Conservation (phyloP, 345 rosid genomes). For the Linum tenue region DNA sequence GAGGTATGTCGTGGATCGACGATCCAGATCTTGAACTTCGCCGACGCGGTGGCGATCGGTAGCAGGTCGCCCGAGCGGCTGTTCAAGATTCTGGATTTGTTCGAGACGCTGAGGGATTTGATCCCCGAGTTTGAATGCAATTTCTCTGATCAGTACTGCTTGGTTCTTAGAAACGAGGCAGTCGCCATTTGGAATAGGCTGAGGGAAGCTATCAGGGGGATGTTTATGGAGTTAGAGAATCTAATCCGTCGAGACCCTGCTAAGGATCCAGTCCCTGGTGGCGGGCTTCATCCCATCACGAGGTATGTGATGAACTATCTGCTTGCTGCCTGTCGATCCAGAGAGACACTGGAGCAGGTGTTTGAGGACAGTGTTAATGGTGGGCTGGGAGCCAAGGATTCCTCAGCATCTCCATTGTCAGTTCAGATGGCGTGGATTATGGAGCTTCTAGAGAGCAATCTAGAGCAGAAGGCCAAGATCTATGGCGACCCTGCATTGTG, state of each 20-base stretch:
- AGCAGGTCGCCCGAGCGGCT: slow-evolving; percentile 77
- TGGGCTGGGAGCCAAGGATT: slow-evolving; percentile 34
- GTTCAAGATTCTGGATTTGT: slow-evolving; percentile 77
- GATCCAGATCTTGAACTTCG: slow-evolving; percentile 66
- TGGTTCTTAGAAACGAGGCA: slow-evolving; percentile 65
- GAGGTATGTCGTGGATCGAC: slow-evolving; percentile 82
- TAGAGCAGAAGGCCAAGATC: slow-evolving; percentile 73
- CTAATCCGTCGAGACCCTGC: slow-evolving; percentile 80
- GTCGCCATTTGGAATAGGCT: slow-evolving; percentile 62
- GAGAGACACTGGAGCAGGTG: slow-evolving; percentile 66
- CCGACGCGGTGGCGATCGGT: slow-evolving; percentile 61
- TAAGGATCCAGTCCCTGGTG: slow-evolving; percentile 70
- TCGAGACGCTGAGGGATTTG: slow-evolving; percentile 71
- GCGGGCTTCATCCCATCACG: slow-evolving; percentile 80
- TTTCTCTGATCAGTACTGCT: slow-evolving; percentile 69
- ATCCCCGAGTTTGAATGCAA: slow-evolving; percentile 64
- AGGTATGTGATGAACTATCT: slow-evolving; percentile 86
- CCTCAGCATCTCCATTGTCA: slow-evolving; percentile 41
- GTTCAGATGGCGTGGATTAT: slow-evolving; percentile 83
- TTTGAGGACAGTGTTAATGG: slow-evolving; percentile 48
- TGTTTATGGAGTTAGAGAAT: slow-evolving; percentile 91
- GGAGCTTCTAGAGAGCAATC: slow-evolving; percentile 85
- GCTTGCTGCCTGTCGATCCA: slow-evolving; percentile 70
- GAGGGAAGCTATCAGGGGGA: slow-evolving; percentile 71
- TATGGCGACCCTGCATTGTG: slow-evolving; percentile 58